Evolutionary conservation across 2,329 filamentous ascomycete species (phyloP).

Genomic region (Sporothrix humicola): DNA sequence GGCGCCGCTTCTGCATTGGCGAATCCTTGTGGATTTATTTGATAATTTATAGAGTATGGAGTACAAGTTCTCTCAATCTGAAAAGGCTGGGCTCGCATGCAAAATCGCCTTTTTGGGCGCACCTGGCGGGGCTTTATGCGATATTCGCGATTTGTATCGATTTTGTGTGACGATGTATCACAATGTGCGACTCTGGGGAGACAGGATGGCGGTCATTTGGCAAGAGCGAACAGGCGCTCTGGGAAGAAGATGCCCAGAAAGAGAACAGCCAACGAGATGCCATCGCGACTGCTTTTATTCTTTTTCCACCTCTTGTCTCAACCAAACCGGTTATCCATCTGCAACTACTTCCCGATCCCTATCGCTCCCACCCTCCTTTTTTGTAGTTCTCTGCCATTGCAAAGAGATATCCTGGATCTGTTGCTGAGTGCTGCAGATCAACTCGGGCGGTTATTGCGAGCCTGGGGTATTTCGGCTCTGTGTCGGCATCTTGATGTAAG

Average conservation of each 20-base stretch:
- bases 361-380: not conserved
- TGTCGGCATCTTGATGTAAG: not conserved
- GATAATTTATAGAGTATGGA: not conserved
- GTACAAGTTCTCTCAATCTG: not conserved
- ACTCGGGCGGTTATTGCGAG: not conserved
- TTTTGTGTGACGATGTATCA: conserved; percentile 7
- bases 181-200: not conserved
- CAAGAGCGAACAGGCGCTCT: not conserved
- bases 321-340: not conserved
- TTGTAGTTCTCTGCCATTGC: not conserved
- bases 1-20: not conserved
- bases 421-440: not conserved
- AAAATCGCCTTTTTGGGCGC: not conserved
- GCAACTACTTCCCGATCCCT: not conserved
- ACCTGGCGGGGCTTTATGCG: conserved; percentile 1
- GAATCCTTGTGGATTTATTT: not conserved
- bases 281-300: not conserved
- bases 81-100: conserved; percentile 8
- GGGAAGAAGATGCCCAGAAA: not conserved
- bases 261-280: too few relatives aligned
- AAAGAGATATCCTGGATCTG: not conserved
- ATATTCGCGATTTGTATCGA: not conserved
- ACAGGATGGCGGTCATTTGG: not conserved
- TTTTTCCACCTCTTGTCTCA: conserved; percentile 9
- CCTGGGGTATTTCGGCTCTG: not conserved